These are phyloP conservation scores for Podospora pseudocomata DNA, from an alignment of 495 filamentous ascomycete genomes.

Conservation along the genomic window DNA sequence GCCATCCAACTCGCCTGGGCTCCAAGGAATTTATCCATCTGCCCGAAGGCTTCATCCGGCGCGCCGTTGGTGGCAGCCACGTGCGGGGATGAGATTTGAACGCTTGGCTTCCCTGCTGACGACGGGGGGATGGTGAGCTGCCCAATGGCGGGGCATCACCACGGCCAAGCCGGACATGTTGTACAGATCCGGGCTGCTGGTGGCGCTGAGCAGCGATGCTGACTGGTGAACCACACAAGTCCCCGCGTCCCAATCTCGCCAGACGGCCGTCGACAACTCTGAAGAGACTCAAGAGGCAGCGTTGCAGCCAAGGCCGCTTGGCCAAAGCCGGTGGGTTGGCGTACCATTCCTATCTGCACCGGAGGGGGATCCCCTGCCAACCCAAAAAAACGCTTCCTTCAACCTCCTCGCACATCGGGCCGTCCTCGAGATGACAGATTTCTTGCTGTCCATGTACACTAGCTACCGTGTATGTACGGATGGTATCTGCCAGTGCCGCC, in stretches of 20 bases:
- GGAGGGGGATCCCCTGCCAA: neutral
- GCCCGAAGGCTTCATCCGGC: constrained; percentile 33
- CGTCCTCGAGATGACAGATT: constrained; percentile 4
- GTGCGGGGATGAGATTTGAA: constrained; percentile 28
- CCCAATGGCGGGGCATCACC: constrained; percentile 16
- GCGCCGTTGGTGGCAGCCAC: constrained; percentile 32
- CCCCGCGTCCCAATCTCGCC: constrained; percentile 19
- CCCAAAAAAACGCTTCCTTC: neutral
- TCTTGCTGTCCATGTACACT: neutral
- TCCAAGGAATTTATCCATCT: constrained; percentile 29
- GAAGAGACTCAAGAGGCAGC: neutral
- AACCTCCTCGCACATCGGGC: constrained; percentile 5
- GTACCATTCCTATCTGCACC: neutral
- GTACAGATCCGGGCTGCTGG: constrained; percentile 32
- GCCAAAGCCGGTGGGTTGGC: constrained; percentile 13
- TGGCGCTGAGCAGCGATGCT: constrained; percentile 12
- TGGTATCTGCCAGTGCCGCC: neutral
- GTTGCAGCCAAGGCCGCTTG: constrained; percentile 15
- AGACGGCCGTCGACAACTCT: constrained; percentile 4
- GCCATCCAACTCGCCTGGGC: neutral
- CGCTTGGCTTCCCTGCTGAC: constrained; percentile 11
- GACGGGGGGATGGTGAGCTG: constrained; percentile 10
- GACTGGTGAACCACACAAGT: constrained; percentile 6
- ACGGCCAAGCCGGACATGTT: constrained; percentile 33
- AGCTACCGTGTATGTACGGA: neutral